Percentiles rank a stretch among this genome's conserved stretches.
Evolutionary conservation across 305 asterid species (phyloP).

Genomic region (Stenogyne calaminthoides): DNA sequence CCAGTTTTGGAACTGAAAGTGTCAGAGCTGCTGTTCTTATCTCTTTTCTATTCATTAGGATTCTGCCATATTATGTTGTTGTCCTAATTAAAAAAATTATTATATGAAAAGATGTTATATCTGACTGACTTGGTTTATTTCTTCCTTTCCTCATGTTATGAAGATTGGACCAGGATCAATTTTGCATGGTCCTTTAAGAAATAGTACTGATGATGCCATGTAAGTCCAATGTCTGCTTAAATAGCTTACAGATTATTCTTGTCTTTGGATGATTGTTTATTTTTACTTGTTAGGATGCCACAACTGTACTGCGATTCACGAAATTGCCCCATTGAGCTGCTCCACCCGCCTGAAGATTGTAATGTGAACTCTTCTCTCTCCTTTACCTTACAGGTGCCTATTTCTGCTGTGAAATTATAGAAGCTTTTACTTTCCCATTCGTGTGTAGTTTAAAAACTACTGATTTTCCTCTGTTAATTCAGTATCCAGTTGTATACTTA

Average conservation of each 20-base stretch:
- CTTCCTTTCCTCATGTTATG: conserved; percentile 32
- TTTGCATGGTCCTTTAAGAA: conserved; percentile 75
- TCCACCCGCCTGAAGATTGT: conserved; percentile 92
- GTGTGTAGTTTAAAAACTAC: background rate
- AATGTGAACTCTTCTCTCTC: conserved; percentile 82
- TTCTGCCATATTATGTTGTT: background rate
- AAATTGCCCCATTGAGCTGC: conserved; percentile 74
- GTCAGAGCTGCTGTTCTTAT: background rate
- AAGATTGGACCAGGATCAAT: conserved; percentile 81
- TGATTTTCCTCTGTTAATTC: conserved; percentile 8
- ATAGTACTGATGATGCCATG: conserved; percentile 61
- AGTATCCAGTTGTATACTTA: background rate
- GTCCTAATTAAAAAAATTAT: background rate
- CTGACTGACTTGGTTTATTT: conserved; percentile 21
- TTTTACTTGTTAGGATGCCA: conserved; percentile 56
- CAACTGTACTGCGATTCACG: conserved; percentile 55
- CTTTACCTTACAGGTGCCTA: conserved; percentile 79
- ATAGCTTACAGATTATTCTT: conserved; percentile 16
- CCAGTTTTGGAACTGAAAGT: background rate
- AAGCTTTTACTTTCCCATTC: conserved; percentile 7
- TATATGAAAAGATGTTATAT: conserved; percentile 5
- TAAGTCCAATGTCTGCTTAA: conserved; percentile 41
- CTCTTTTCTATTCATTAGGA: background rate
- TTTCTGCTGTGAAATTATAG: conserved; percentile 26
- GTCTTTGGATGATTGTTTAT: conserved; percentile 11